Evolutionary conservation across 2,329 filamentous ascomycete genomes (phyloP), one percentile per base, ranked within the genome.

Genomic region (Cercospora sp.): DNA sequence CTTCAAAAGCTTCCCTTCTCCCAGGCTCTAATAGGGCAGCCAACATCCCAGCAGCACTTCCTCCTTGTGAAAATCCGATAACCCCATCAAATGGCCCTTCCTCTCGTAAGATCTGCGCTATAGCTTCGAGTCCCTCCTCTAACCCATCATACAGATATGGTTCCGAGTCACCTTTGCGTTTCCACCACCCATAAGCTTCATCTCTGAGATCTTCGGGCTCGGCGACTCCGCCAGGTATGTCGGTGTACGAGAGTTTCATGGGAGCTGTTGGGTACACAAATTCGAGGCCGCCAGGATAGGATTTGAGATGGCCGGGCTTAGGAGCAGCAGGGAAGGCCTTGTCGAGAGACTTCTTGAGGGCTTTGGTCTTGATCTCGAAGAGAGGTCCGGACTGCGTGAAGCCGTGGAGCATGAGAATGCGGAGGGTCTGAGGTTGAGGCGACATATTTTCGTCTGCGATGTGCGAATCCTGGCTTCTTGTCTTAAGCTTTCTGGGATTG

Each of bases 361-460:
- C 92, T 79, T 93, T 91, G 57, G 92, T 96, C 83, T 97, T 97
- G 79, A 90, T 87, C 78, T 88, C 90, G 86, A 97, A 97, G 70
- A 93, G 84, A 3, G 89, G 80, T 3, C 94, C 93, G 30, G 92
- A 96, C 84, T 98, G 94, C 7, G 94, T 97, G 86, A 89, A 97
- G 80, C 94, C 91, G 74, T 85, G 83, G 12, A 85, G 80, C 82
- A 84, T 83, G 67, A 85, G 78, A 68, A 85, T 78, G 61, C 81
- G 81, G 68, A 85, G 77, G 36, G 77, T 79, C n/a, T 59, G 62
- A 20, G 67, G 61, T 31, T 58, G 30, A 8, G 13, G 9, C 31
- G 62, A 58, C 62, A 64, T 64, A 13, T 1, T 64, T 23, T 3
- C 31, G 16, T n/a, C 36, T 23, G 9, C 23, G 28, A 55, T 48